Evolutionary conservation across 2,329 filamentous ascomycete genomes (phyloP).

Genomic region (Arthroderma sp.): DNA sequence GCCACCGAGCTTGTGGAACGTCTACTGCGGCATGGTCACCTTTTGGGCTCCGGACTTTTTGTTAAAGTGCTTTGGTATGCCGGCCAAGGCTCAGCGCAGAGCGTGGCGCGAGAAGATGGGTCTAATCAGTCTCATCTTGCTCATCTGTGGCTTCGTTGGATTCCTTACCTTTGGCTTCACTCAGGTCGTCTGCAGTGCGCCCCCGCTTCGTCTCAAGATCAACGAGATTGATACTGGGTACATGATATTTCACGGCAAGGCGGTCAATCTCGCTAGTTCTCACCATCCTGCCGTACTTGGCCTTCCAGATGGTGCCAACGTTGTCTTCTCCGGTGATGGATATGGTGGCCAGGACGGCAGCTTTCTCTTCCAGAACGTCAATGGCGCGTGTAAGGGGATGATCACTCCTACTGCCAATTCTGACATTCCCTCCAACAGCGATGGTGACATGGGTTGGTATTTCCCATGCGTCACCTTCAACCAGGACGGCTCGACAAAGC

Average conservation of each 20-base stretch:
- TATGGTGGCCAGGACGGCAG: conserved; percentile 85
- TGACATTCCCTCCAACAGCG: conserved; percentile 63
- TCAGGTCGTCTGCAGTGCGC: conserved; percentile 65
- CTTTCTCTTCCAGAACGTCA: conserved; percentile 97
- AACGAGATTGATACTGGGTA: conserved; percentile 73
- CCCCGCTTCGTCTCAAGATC: conserved; percentile 60
- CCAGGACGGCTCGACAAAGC: conserved; percentile 73
- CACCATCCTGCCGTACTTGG: conserved; percentile 69
- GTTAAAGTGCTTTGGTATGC: conserved; percentile 73
- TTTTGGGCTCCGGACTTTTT: conserved; percentile 88
- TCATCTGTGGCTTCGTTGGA: conserved; percentile 79
- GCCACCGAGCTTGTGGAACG: conserved; percentile 83
- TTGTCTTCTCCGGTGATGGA: conserved; percentile 62
- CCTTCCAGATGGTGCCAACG: conserved; percentile 61
- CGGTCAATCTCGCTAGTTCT: conserved; percentile 69
- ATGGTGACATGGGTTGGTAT: conserved; percentile 81
- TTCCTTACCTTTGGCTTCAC: conserved; percentile 97
- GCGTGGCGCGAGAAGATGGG: conserved; percentile 99
- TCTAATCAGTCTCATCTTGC: conserved; percentile 79
- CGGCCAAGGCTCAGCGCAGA: conserved; percentile 70
- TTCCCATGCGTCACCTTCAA: conserved; percentile 88
- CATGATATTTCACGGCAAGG: conserved; percentile 92
- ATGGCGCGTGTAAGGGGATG: conserved; percentile 85
- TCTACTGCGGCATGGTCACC: conserved; percentile 86
- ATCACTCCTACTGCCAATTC: conserved; percentile 62